Percentiles rank a stretch among this genome's conserved stretches.
These are phyloP conservation scores for Bidens hawaiensis DNA, from an alignment of 140 eudicot species.

Conservation along the genomic window DNA sequence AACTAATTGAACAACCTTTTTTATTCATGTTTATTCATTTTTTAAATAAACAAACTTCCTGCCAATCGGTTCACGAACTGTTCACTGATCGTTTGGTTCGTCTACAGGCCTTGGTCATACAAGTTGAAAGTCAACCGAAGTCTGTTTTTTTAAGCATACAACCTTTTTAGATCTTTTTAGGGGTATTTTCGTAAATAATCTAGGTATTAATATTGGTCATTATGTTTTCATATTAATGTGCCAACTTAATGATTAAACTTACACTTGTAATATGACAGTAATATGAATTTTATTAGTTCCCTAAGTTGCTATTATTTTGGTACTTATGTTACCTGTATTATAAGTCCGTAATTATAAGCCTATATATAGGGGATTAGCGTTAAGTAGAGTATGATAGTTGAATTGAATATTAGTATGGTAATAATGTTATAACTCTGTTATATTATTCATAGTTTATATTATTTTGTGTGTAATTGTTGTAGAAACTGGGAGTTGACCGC, in stretches of 20 bases:
- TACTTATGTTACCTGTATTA: neutral
- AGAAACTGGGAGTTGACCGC: conserved; percentile 87
- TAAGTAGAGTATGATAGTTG: neutral
- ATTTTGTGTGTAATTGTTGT: conserved; percentile 10
- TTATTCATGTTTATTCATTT: too few species aligned
- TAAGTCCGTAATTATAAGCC: too few species aligned
- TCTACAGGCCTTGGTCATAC: too few species aligned
- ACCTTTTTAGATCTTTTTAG: neutral
- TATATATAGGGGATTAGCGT: neutral
- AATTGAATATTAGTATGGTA: neutral
- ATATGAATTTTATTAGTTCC: neutral
- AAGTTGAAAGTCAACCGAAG: neutral
- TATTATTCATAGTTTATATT: neutral
- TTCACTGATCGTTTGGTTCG: too few species aligned
- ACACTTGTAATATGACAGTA: too few species aligned
- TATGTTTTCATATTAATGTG: too few species aligned
- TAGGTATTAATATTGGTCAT: neutral
- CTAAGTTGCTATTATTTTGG: neutral
- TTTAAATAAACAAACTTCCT: too few species aligned
- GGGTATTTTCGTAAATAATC: neutral
- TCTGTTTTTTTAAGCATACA: neutral
- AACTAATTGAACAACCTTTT: too few species aligned
- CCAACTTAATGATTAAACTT: too few species aligned
- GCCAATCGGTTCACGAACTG: too few species aligned
- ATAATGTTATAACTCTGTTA: neutral